Conservation (phyloP, 2,329 filamentous ascomycete genomes). For the Xylaria sp. region DNA sequence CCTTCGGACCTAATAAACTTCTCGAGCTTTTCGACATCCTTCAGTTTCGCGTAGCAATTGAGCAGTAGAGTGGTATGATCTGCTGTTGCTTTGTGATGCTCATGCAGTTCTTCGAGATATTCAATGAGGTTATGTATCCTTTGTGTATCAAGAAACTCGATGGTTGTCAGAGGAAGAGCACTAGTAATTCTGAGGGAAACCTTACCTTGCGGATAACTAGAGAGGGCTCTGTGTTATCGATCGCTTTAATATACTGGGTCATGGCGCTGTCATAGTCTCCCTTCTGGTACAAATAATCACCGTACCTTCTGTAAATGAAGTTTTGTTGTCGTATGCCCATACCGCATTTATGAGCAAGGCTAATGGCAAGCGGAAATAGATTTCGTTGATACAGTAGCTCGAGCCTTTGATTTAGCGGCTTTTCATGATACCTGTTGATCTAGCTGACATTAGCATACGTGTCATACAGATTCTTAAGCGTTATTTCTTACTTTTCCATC, state of each 20-base stretch:
- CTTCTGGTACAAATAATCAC: slow-evolving; percentile 93
- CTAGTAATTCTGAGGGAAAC: background rate
- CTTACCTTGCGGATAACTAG: slow-evolving; percentile 90
- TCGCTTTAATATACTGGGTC: slow-evolving; percentile 96
- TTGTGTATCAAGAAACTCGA: slow-evolving; percentile 91
- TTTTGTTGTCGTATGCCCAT: slow-evolving; percentile 86
- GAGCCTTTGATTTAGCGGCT: slow-evolving; percentile 86
- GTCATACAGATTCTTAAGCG: background rate
- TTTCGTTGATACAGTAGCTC: slow-evolving; percentile 95
- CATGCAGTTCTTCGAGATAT: slow-evolving; percentile 95
- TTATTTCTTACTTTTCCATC: slow-evolving; percentile 81
- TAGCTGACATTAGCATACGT: slow-evolving; percentile 51
- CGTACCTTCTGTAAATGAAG: slow-evolving; percentile 90
- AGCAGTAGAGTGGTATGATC: slow-evolving; percentile 94
- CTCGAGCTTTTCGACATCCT: slow-evolving; percentile 95
- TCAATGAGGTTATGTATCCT: slow-evolving; percentile 97
- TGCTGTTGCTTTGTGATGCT: slow-evolving; percentile 90
- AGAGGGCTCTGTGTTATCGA: slow-evolving; percentile 94
- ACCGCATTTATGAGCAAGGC: slow-evolving; percentile 88
- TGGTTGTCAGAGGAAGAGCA: slow-evolving; percentile 39
- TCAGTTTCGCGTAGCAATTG: slow-evolving; percentile 98
- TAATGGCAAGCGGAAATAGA: slow-evolving; percentile 90
- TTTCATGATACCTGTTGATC: slow-evolving; percentile 91
- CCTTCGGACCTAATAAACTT: slow-evolving; percentile 96
- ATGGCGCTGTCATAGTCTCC: slow-evolving; percentile 98